These are phyloP conservation scores for Pseudopithomyces chartarum DNA, from an alignment of 2,329 filamentous ascomycete species.

Conservation along the genomic window DNA sequence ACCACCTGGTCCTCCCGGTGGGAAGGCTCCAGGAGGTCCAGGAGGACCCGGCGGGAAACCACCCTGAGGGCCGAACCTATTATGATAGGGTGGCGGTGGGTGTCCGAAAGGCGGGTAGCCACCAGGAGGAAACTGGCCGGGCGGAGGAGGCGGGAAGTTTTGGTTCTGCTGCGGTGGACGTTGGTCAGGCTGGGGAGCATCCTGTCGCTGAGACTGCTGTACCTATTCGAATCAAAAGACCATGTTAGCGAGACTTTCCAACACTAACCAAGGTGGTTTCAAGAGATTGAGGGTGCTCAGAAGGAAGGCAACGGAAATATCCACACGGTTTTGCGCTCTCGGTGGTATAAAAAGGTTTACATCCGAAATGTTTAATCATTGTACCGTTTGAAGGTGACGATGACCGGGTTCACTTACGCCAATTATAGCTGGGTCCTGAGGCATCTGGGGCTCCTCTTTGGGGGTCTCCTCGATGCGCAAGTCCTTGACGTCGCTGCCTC, in stretches of 20 bases:
- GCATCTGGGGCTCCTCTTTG: conserved; percentile 72
- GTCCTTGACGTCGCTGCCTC: conserved; percentile 98
- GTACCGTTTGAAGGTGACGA: conserved; percentile 37
- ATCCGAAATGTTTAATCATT: conserved; percentile 98
- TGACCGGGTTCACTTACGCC: conserved; percentile 72
- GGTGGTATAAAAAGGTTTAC: conserved; percentile 85
- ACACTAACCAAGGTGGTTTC: conserved; percentile 16
- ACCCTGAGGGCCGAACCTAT: conserved; percentile 53
- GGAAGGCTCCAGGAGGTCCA: no score
- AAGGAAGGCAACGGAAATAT: conserved; percentile 99
- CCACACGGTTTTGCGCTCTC: conserved; percentile 96
- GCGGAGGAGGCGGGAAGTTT: conserved; percentile 40
- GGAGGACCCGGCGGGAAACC: conserved; percentile 49
- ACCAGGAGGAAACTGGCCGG: conserved; percentile 48
- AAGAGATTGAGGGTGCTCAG: conserved; percentile 64
- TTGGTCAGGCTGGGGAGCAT: conserved; percentile 35
- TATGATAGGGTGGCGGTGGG: conserved; percentile 47
- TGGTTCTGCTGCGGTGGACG: conserved; percentile 42
- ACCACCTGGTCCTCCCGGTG: conserved; percentile 57
- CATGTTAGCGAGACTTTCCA: conserved; percentile 27
- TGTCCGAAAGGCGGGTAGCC: conserved; percentile 48
- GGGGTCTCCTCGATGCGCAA: conserved; percentile 87
- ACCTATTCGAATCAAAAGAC: conserved; percentile 32
- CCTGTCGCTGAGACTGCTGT: conserved; percentile 34
- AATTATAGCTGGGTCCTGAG: conserved; percentile 94